Evolutionary conservation across 129 eudicot species (phyloP), one percentile per base, ranked within the genome.

Genomic region (Erigeron canadensis): DNA sequence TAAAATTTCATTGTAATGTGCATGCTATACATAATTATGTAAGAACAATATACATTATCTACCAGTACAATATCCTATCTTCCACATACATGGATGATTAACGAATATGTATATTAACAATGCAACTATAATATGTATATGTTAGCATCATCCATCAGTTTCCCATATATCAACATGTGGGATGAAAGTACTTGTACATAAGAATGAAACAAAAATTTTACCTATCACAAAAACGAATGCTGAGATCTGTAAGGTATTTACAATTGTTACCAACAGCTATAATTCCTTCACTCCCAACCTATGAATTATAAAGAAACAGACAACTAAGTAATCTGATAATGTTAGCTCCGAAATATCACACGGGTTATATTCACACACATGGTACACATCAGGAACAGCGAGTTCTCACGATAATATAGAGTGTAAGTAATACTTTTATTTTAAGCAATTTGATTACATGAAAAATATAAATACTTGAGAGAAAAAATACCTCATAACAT

Each of bases 401-500:
- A 22, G 23, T 50, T 53, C 10, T 53, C 23, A 53, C 18, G 10
- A 50, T 50, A 50, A 19, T 13, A 5, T 9, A 53, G 3, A 53
- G 2, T 13, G 11, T 5, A 53, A 13, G 39, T 21, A 15, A 57
- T 10, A 44, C 1, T 44, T 44, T 44, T 44, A 44, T 57, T 19
- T 3, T 9, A 57, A 21, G 40, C 19, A 22, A 22, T 21, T 10
- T 8, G 1, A 5, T 22, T 9, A 21, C n/a, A 57, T 57, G 63
- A 4, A 57, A 57, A 17, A 57, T 57, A 22, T 9, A 57, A 18
- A 57, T 57, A 57, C 6, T 58, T 58, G 0, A 62, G 12, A 62
- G 47, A 34, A 62, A 62, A 45, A 62, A 39, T 62, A 62, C 67
- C 45, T 62, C 22, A 62, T 62, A 62, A 62, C 67, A 62, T 62